These are phyloP conservation scores for Ogataea methylovora DNA, from an alignment of 805 yeast species.

Conservation along the genomic window DNA sequence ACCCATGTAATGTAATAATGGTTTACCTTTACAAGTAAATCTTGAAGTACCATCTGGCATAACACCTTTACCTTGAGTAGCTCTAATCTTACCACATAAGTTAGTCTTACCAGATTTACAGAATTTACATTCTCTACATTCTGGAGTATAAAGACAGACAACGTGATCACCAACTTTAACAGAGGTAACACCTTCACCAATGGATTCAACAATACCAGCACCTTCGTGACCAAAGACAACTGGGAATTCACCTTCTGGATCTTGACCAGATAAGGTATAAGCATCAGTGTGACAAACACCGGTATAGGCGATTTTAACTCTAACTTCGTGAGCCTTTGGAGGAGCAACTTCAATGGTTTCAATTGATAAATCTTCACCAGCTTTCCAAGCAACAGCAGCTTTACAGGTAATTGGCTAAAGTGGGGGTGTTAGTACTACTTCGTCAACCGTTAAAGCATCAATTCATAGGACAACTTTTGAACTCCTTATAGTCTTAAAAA, in stretches of 20 bases:
- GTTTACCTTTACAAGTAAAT: conserved; percentile 80
- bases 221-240: conserved; percentile 95
- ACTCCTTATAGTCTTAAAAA: not conserved
- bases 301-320: conserved; percentile 78
- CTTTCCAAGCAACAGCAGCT: conserved; percentile 98
- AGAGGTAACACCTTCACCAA: conserved; percentile 88
- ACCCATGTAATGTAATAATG: conserved; percentile 92
- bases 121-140: conserved; percentile 91
- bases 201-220: conserved; percentile 91
- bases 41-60: conserved; percentile 98
- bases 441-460: too few relatives aligned
- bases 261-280: conserved; percentile 87
- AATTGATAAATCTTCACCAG: conserved; percentile 63
- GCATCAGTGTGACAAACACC: conserved; percentile 99
- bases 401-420: conserved; percentile 58
- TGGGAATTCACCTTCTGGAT: conserved; percentile 96
- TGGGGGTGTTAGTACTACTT: too few relatives aligned
- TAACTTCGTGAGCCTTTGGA: conserved; percentile 95
- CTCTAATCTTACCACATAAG: conserved; percentile 91
- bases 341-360: conserved; percentile 89
- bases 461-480: too few relatives aligned
- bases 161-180: conserved; percentile 94
- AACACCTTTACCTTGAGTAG: conserved; percentile 96
- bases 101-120: conserved; percentile 94
- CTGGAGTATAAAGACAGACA: conserved; percentile 92